phyloP scores from a whole-genome alignment of 768 basidiomycete species.

The Leccinum barrowsii region DNA sequence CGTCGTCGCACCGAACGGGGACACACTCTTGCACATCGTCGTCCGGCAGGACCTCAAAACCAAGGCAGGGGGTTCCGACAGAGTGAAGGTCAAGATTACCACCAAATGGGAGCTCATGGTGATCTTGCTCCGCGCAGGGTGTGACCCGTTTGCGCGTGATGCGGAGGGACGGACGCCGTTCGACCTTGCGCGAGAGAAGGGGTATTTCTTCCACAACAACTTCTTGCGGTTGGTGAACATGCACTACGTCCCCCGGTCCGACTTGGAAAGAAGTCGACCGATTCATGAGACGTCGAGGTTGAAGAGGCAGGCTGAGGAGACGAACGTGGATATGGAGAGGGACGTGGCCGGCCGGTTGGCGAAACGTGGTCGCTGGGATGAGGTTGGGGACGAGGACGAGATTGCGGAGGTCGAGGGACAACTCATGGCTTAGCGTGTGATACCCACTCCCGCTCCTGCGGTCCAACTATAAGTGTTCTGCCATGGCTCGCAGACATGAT shows the following conservation, averaged over 20 bases:
- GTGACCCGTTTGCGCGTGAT: not conserved
- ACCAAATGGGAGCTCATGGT: not conserved
- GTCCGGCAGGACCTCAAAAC: not conserved
- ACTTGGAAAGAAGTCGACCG: not conserved
- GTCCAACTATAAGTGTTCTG: not conserved
- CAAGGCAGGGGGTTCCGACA: not conserved
- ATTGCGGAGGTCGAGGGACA: not conserved
- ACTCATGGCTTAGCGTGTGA: not conserved
- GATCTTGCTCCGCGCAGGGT: not conserved
- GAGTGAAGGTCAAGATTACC: not conserved
- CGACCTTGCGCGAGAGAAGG: not conserved
- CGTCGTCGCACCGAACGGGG: not conserved
- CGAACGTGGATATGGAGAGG: not conserved
- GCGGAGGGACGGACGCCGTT: not conserved
- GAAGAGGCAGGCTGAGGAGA: not conserved
- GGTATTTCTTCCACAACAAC: not conserved
- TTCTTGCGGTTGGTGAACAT: not conserved
- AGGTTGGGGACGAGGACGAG: constrained; percentile 1
- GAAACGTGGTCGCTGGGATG: not conserved
- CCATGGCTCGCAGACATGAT: too few species aligned
- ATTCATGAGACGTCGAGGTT: not conserved
- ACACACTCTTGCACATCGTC: constrained; percentile 2
- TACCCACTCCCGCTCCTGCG: not conserved
- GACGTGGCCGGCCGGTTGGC: not conserved
- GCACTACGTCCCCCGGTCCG: not conserved